A percentile compares a stretch with the other conserved stretches of the same genome.
Evolutionary conservation across 1,284 basidiomycete species (phyloP).

Genomic region (Moesziomyces sp.): DNA sequence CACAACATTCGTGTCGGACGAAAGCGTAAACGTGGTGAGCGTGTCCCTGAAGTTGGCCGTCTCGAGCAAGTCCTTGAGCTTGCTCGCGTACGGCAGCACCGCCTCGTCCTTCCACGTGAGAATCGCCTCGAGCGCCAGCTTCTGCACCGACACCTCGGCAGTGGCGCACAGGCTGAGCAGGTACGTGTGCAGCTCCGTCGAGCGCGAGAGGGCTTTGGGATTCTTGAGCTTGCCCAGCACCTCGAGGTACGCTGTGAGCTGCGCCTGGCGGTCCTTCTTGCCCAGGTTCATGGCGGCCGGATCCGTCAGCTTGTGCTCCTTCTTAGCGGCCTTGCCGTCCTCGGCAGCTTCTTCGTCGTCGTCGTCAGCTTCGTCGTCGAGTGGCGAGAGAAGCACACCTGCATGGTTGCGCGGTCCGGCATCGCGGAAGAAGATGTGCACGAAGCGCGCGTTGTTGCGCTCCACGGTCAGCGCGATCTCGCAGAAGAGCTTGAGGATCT

Average conservation of each 20-base stretch:
- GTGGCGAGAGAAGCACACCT: conserved; percentile 33
- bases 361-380: conserved; percentile 38
- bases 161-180: conserved; percentile 85
- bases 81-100: conserved; percentile 77
- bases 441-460: conserved; percentile 53
- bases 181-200: conserved; percentile 76
- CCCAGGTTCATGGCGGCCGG: conserved; percentile 30
- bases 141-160: conserved; percentile 84
- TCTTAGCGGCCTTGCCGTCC: background rate
- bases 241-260: conserved; percentile 74
- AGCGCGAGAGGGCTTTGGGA: conserved; percentile 83
- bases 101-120: conserved; percentile 83
- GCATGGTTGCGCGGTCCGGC: conserved; percentile 48
- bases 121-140: conserved; percentile 80
- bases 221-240: conserved; percentile 90
- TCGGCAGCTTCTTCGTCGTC: conserved; percentile 12
- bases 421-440: conserved; percentile 53
- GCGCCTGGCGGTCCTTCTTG: conserved; percentile 47
- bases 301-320: conserved; percentile 12
- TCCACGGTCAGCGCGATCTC: conserved; percentile 47
- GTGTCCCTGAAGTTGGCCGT: conserved; percentile 89
- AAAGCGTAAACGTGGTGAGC: conserved; percentile 75
- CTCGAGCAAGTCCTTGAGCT: conserved; percentile 80
- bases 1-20: conserved; percentile 70
- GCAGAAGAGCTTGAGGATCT: conserved; percentile 55